Conservation (phyloP, 345 rosid species). For the Eutrema japonicum region DNA sequence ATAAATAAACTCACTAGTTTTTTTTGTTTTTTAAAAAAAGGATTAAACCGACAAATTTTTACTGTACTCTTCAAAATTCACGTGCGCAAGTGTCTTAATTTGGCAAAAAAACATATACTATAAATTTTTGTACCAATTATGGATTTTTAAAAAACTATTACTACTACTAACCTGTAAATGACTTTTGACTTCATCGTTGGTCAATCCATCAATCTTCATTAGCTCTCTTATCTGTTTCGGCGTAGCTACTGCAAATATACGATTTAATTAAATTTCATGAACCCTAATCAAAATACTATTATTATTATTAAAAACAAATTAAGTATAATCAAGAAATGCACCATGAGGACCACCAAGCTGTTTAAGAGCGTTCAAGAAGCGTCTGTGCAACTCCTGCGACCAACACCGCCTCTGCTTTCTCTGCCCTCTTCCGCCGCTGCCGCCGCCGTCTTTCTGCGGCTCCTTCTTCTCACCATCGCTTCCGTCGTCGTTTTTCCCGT, state of each 20-base stretch:
- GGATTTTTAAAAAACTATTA: background rate
- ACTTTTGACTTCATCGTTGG: slow-evolving; percentile 97
- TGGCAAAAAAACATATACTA: slow-evolving; percentile 2
- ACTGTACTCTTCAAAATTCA: slow-evolving; percentile 24
- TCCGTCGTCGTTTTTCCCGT: slow-evolving; percentile 40
- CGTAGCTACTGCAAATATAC: slow-evolving; percentile 66
- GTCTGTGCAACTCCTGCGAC: slow-evolving; percentile 89
- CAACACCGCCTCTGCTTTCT: slow-evolving; percentile 90
- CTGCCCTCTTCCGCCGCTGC: slow-evolving; percentile 26
- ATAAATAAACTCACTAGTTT: background rate
- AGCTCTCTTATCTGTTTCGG: slow-evolving; percentile 92
- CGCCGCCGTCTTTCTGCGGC: slow-evolving; percentile 44
- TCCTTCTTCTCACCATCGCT: slow-evolving; percentile 40
- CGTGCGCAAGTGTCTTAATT: slow-evolving; percentile 32
- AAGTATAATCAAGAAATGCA: slow-evolving; percentile 35
- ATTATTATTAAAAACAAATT: slow-evolving; percentile 7
- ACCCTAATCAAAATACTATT: slow-evolving; percentile 5
- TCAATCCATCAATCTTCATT: slow-evolving; percentile 92
- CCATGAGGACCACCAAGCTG: slow-evolving; percentile 96
- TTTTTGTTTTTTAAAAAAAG: too few relatives aligned
- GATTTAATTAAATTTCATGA: background rate
- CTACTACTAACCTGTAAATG: slow-evolving; percentile 77
- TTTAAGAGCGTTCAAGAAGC: slow-evolving; percentile 81
- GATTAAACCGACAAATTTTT: slow-evolving; percentile 7
- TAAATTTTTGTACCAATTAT: slow-evolving; percentile 3